Evolutionary conservation across 352 stramenopile species (phyloP).

Genomic region (Hyaloperonospora brassicae): DNA sequence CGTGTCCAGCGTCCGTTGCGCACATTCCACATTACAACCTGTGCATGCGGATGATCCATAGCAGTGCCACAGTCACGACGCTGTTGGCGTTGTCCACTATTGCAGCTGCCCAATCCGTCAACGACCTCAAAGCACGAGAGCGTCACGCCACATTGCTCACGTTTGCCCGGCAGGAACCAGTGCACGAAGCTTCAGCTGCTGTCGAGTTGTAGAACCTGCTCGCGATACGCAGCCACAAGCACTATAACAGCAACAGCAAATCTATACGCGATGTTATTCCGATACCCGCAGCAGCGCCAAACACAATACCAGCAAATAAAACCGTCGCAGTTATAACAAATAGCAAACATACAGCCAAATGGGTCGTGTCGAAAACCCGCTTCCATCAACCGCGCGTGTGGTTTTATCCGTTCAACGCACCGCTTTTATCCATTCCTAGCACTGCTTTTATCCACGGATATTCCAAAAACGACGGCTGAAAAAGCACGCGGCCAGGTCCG

Average conservation of each 20-base stretch:
- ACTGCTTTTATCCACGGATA: constrained; percentile 38
- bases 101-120: constrained; percentile 27
- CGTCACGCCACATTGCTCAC: constrained; percentile 35
- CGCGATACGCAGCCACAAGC: too few species aligned
- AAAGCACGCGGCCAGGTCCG: constrained; percentile 45
- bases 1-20: constrained; percentile 30
- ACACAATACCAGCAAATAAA: too few species aligned
- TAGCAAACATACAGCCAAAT: too few species aligned
- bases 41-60: constrained; percentile 31
- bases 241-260: too few species aligned
- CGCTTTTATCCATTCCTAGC: too few species aligned
- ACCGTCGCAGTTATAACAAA: too few species aligned
- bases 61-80: constrained; percentile 37
- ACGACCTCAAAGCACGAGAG: constrained; percentile 33
- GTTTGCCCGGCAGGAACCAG: constrained; percentile 27
- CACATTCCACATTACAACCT: constrained; percentile 33
- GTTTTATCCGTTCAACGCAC: too few species aligned
- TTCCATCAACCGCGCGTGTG: too few species aligned
- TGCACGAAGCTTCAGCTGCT: constrained; percentile 20
- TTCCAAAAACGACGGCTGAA: constrained; percentile 60
- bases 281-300: too few species aligned
- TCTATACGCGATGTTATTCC: too few species aligned
- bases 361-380: too few species aligned
- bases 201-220: constrained; percentile 1
- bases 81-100: constrained; percentile 37